phyloP scores from a whole-genome alignment of 2,329 filamentous ascomycete genomes.

The Cladosporium sp. region DNA sequence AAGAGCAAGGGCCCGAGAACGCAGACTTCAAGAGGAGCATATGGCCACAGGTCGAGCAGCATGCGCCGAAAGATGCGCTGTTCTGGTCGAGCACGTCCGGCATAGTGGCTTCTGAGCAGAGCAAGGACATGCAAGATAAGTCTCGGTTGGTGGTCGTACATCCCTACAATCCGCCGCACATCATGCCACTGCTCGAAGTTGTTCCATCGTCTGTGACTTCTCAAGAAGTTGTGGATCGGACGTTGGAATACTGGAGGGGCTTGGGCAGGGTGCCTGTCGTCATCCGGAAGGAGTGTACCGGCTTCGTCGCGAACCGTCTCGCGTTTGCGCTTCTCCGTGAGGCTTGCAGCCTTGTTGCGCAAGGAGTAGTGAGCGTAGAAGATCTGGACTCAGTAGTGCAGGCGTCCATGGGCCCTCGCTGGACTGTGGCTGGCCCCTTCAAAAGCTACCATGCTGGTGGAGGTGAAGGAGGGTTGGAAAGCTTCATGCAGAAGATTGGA shows the following conservation, averaged over 20 bases:
- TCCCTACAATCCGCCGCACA: conserved; percentile 56
- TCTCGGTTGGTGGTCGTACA: conserved; percentile 51
- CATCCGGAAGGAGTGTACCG: conserved; percentile 46
- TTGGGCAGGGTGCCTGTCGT: conserved; percentile 43
- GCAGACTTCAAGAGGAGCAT: conserved; percentile 45
- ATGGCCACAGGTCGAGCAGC: conserved; percentile 46
- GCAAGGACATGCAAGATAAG: conserved; percentile 36
- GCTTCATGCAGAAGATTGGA: conserved; percentile 52
- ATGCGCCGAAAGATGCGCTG: conserved; percentile 40
- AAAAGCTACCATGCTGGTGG: conserved; percentile 55
- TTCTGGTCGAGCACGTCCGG: conserved; percentile 55
- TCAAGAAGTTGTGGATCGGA: conserved; percentile 32
- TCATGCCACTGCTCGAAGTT: conserved; percentile 56
- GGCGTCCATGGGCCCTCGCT: conserved; percentile 48
- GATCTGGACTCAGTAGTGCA: conserved; percentile 51
- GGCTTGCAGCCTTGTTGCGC: conserved; percentile 48
- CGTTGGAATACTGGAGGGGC: conserved; percentile 41
- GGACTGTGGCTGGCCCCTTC: conserved; percentile 52
- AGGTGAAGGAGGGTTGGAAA: conserved; percentile 46
- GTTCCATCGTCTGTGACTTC: conserved; percentile 45
- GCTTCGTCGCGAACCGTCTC: conserved; percentile 54
- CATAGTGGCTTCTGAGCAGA: conserved; percentile 49
- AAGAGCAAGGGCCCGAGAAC: conserved; percentile 55
- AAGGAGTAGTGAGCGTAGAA: conserved; percentile 46
- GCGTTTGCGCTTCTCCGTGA: conserved; percentile 53